Conservation (phyloP, 202 grass and related monocot genomes). For the Setaria italica region DNA sequence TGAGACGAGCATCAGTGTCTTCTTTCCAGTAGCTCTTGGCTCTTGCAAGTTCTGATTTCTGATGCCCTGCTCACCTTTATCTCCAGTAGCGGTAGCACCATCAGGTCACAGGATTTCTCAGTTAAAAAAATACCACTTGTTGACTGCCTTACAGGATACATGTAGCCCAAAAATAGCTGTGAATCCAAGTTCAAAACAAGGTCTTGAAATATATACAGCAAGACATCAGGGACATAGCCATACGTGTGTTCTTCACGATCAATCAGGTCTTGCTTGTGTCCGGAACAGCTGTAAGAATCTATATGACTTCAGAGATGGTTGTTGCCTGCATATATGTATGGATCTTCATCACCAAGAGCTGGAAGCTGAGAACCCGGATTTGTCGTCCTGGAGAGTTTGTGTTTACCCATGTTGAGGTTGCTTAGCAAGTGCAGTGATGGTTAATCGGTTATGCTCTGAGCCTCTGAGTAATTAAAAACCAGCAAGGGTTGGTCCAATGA, state of each 20-base stretch:
- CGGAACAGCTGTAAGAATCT: neutral
- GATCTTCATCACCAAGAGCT: neutral
- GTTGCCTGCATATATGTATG: neutral
- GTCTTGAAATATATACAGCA: neutral
- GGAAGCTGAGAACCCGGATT: neutral
- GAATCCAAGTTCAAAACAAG: neutral
- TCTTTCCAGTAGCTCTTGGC: neutral
- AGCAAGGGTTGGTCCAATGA: neutral
- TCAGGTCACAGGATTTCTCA: neutral
- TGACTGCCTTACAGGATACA: neutral
- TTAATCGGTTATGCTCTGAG: neutral
- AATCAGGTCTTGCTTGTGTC: neutral
- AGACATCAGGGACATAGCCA: neutral
- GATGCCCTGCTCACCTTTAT: neutral
- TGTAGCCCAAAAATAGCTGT: neutral
- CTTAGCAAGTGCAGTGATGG: neutral
- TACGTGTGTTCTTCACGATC: neutral
- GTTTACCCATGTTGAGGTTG: neutral
- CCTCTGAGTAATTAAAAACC: neutral
- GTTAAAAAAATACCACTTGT: neutral
- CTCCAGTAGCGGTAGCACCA: too few relatives aligned
- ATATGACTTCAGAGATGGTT: too few relatives aligned
- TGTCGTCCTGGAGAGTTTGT: neutral
- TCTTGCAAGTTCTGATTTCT: neutral
- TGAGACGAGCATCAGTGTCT: neutral